Base-by-base conservation (phyloP, 73 alveolate genomes). In the Stentor roeselii region DNA sequence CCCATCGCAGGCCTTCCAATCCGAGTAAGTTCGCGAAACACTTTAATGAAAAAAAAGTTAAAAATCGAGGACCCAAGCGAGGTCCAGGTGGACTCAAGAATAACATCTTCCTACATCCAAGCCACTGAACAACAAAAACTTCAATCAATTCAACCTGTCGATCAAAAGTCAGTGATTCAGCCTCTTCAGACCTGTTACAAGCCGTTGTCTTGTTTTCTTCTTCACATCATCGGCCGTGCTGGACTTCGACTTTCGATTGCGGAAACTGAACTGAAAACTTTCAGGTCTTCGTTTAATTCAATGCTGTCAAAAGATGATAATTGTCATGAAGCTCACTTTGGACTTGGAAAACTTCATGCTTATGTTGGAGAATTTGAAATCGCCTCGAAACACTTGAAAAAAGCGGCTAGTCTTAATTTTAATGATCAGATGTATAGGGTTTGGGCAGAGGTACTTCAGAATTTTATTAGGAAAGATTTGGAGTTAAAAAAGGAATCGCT, bases 291-390 rank as follows among this genome's bases (percentile, higher is more conserved):
- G 27, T 67, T 32, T 21, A 67, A 67, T 67, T 30, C 6, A 11
- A 50, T 67, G 2, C 42, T 67, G 41, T 34, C 37, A 2, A 67
- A 78, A 85, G 61, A 21, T 31, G 42, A 75, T 0, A 27, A 67
- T 3, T 87, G 95, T 30, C 93, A 90, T 59, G 95, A 90, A 74
- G 95, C 95, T 0, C 85, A 74, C 38, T 87, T 83, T 67, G 93
- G 92, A 2, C 60, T 90, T 31, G 90, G 90, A 2, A 89, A 86
- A 83, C 60, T 90, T 2, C 84, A 83, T 42, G 78, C 82, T 61
- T 86, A 89, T 36, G 61, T 74, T 50, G 83, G 87, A 30, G 77
- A 36, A 42, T 40, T 87, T 37, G 91, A 82, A 30, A 31, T 36
- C 34, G 95, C 95, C 3, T 35, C 76, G n/a, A 86, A 86, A 32